Evolutionary conservation across 495 filamentous ascomycete genomes (phyloP).

Genomic region (Xylaria flabelliformis): DNA sequence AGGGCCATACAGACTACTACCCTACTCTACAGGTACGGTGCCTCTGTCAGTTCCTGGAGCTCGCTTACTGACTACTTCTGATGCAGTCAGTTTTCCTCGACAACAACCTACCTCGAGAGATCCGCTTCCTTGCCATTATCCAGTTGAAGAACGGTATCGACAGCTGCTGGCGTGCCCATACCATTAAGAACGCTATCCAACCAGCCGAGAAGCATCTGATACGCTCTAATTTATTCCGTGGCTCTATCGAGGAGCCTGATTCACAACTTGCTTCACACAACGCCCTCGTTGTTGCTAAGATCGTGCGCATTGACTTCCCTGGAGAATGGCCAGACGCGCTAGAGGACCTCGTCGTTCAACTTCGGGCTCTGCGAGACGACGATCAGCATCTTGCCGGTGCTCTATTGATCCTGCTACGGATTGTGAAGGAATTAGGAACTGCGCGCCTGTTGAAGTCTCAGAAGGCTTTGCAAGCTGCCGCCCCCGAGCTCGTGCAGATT

Average conservation of each 20-base stretch:
- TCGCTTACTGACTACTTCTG: constrained; percentile 28
- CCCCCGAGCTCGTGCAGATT: constrained; percentile 80
- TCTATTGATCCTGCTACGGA: constrained; percentile 77
- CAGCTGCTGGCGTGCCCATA: constrained; percentile 82
- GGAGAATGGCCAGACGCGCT: constrained; percentile 75
- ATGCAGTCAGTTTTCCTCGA: constrained; percentile 79
- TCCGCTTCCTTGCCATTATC: constrained; percentile 89
- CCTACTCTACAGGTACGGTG: constrained; percentile 73
- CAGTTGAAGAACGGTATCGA: constrained; percentile 96
- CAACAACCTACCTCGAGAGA: constrained; percentile 70
- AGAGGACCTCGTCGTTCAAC: constrained; percentile 63
- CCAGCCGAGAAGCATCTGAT: constrained; percentile 78
- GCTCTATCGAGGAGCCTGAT: constrained; percentile 75
- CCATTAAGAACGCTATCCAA: constrained; percentile 69
- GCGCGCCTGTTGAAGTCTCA: constrained; percentile 74
- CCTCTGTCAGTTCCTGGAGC: background rate
- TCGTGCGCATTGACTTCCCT: constrained; percentile 87
- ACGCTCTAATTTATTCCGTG: constrained; percentile 72
- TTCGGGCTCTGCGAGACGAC: constrained; percentile 55
- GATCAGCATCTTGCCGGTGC: constrained; percentile 68
- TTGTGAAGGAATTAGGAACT: constrained; percentile 88
- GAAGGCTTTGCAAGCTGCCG: constrained; percentile 71
- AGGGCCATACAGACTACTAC: constrained; percentile 76
- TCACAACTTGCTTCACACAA: constrained; percentile 80
- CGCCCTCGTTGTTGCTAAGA: constrained; percentile 84